Conservation (phyloP, 345 rosid genomes). For the Eucalyptus melliodora region DNA sequence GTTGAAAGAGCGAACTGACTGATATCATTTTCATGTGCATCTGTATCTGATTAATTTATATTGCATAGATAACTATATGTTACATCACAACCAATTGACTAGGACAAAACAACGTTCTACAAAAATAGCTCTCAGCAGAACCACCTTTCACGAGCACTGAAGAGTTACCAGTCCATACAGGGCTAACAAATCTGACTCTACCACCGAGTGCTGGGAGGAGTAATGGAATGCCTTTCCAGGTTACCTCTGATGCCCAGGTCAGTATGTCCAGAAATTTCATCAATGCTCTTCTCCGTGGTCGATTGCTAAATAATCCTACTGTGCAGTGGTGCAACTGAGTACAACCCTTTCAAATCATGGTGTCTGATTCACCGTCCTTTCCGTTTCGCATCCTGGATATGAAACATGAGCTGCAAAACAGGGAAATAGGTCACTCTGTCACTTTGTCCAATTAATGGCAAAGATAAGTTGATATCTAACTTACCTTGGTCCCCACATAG, state of each 20-base stretch:
- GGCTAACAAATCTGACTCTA: background rate
- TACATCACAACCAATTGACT: background rate
- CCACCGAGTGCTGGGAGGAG: background rate
- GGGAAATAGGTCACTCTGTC: background rate
- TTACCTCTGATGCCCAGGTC: background rate
- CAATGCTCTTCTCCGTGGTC: background rate
- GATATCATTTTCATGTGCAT: background rate
- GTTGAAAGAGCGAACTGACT: background rate
- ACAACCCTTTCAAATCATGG: background rate
- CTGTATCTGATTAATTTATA: background rate
- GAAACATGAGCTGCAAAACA: constrained; percentile 62
- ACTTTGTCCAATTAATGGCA: background rate
- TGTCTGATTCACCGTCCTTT: constrained; percentile 2
- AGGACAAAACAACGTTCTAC: background rate
- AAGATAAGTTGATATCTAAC: background rate
- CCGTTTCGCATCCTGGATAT: constrained; percentile 34
- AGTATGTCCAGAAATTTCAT: background rate
- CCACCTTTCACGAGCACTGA: background rate
- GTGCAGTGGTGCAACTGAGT: background rate
- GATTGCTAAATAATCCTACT: background rate
- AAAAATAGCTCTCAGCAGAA: background rate
- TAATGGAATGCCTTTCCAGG: background rate
- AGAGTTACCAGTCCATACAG: background rate
- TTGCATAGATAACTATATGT: background rate
- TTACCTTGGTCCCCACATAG: constrained; percentile 82